Evolutionary conservation across 495 filamentous ascomycete genomes (phyloP), one percentile per base, ranked within the genome.

Genomic region (Bathelium albidoporum): DNA sequence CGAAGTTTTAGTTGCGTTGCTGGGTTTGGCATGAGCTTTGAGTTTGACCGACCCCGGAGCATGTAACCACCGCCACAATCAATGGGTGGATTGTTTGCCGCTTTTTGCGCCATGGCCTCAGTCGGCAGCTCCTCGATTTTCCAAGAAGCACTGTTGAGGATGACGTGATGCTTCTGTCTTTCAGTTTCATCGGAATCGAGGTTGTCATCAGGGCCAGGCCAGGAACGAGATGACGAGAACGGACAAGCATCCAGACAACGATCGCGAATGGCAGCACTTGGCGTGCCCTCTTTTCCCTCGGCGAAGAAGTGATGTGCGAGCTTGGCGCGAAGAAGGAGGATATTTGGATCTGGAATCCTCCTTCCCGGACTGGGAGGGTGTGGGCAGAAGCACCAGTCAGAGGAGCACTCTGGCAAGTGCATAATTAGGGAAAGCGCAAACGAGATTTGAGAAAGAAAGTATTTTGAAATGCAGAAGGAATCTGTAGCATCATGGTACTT

Each of bases 11-110:
- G 44, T 49, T 16, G 9, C 20, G 12, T 10, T n/a, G 18, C 20
- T 18, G 44, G 18, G 14, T 22, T 16, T 22, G 20, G 11, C 20
- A 2, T 49, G 5, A 2, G 1, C 5, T 5, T 5, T 5, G 18
- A 22, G 1, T n/a, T 5, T 18, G 24, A 62, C 60, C 12, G 14
- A 60, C 59, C 14, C 32, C 59, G 39, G 31, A 60, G 32, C 7
- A 39, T 24, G 32, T 36, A 34, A 1, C 29, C 59, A 36, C 20
- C 59, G 0, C 59, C 59, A 28, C 59, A 60, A 20, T 60, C 32
- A 2, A 60, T 14, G 28, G 59, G 59, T n/a, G 59, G 59, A 43
- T 60, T 60, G 28, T 60, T 60, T 28, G 31, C 59, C 9, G 39
- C 3, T 22, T 28, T 22, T n/a, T 39, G 16, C 12, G 59, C 59